A percentile compares a stretch with the other conserved stretches of the same genome.
Evolutionary conservation across 768 basidiomycete genomes (phyloP).

Genomic region (Hericium rajendrae): DNA sequence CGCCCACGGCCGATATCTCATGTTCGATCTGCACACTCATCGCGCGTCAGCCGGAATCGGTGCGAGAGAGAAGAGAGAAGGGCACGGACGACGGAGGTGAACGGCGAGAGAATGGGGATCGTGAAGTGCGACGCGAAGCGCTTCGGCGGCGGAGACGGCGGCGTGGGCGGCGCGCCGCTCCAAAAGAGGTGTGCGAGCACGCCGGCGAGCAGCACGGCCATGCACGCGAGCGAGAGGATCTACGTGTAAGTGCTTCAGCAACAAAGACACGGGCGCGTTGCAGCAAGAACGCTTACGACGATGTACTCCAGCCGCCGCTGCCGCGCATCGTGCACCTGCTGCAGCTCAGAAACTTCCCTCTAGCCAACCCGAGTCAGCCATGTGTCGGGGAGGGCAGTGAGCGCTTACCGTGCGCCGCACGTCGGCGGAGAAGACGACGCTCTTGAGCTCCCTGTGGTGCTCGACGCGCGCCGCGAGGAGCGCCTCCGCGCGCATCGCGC

Average conservation of each 20-base stretch:
- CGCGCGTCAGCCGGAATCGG: not conserved
- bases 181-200: no score
- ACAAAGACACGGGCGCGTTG: not conserved
- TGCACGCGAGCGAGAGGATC: no score
- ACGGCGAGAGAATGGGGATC: slow-evolving; percentile 70
- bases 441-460: slow-evolving; percentile 41
- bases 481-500: slow-evolving; percentile 58
- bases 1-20: slow-evolving; percentile 54
- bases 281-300: slow-evolving; percentile 1
- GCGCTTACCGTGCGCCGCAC: slow-evolving; percentile 34
- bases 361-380: slow-evolving; percentile 36
- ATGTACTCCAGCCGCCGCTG: slow-evolving; percentile 3
- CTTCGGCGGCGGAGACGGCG: not conserved
- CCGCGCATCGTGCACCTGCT: not conserved
- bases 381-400: not conserved
- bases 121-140: slow-evolving; percentile 53
- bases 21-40: slow-evolving; percentile 53
- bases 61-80: not conserved
- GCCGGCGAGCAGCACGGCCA: no score
- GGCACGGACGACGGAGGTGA: slow-evolving; percentile 59
- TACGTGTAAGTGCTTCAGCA: no score
- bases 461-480: slow-evolving; percentile 37
- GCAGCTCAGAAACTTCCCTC: not conserved
- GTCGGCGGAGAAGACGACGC: slow-evolving; percentile 31
- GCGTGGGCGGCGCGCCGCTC: no score